Base-by-base conservation (phyloP, 1,139 yeast genomes). In the Diutina siamensis region DNA sequence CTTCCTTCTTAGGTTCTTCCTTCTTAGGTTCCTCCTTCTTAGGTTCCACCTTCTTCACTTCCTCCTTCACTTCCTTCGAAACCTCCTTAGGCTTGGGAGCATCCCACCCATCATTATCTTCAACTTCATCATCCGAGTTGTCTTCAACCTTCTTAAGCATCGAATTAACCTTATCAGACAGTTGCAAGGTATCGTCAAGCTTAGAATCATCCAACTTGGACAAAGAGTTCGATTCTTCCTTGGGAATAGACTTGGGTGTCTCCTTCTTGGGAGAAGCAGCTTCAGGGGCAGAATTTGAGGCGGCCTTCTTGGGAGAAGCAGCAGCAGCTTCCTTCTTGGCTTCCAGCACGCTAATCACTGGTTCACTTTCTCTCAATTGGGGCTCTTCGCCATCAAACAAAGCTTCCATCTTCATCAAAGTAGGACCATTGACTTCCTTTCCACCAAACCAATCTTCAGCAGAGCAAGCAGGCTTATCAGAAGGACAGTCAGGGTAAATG, bases 401-500 rank as follows among this genome's bases (percentile, higher is more conserved):
- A 4, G 86, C 76, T 57, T 76, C 83, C 82, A 94, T 76, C 40
- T 80, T 76, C 57, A 86, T 68, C 51, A 88, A 68, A 47, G 85
- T 67, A n/a, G 98, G 97, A 5, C 92, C 94, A 49, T 78, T 78
- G 31, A 82, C 81, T 31, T 74, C 72, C 60, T 87, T 81, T 33
- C 97, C 97, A 27, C 62, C 64, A 48, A 80, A 72, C 83, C 88
- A 92, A 53, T 88, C 96, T 2, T 68, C 75, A 1, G 95, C 89
- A 22, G 80, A 61, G 51, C 87, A 63, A 0, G 97, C 94, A 1
- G 97, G 82, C 54, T 77, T 72, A 40, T 68, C 73, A 3, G 95
- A 81, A 33, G 94, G 94, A 35, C 94, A 86, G 60, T 84, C 95
- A 2, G 97, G 97, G 59, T 82, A 92, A 47, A 92, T 87, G 57